Base-by-base conservation (phyloP, 345 rosid genomes). In the Xanthoceras sorbifolium region DNA sequence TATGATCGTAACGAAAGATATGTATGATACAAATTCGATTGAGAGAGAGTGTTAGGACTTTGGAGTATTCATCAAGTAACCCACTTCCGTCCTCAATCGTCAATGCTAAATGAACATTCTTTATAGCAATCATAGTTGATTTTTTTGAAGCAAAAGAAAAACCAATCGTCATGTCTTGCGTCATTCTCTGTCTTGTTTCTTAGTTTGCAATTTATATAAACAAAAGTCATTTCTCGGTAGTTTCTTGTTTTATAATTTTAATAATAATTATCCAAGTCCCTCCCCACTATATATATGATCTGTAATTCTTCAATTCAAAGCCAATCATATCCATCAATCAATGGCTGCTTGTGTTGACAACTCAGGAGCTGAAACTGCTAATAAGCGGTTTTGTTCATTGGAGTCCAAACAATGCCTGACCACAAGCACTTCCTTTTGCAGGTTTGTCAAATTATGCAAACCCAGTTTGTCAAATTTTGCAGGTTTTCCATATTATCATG, bases 281-380 rank as follows among this genome's bases (percentile, higher is more conserved):
- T 52, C 59, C n/a, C 17, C n/a, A 18, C 46, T 42, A 28, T 11
- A 28, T 62, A 62, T 60, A 60, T 25, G 9, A 62, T 62, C 20
- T 8, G 15, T 28, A 18, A 28, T 29, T 12, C 9, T 28, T 62
- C 66, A 14, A 1, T 20, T n/a, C n/a, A 57, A 55, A 60, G 18
- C 31, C 67, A 14, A 12, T 38, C 20, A 17, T 20, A 46, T 36
- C 46, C 26, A 23, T 42, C 67, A 34, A 23, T 42, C 67, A 34
- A 77, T 78, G 81, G 72, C 76, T 34, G 64, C 76, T 25, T 78
- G 76, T 38, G 65, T 63, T 18, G 54, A 77, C 64, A 34, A 34
- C 61, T 65, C 52, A 2, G 23, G 63, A 9, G 3, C 29, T 66
- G 63, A 15, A 70, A 40, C 48, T 40, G 17, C 54, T 22, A 23